Evolutionary conservation across 495 filamentous ascomycete genomes (phyloP).

Genomic region (Aspergillus conjunctus): DNA sequence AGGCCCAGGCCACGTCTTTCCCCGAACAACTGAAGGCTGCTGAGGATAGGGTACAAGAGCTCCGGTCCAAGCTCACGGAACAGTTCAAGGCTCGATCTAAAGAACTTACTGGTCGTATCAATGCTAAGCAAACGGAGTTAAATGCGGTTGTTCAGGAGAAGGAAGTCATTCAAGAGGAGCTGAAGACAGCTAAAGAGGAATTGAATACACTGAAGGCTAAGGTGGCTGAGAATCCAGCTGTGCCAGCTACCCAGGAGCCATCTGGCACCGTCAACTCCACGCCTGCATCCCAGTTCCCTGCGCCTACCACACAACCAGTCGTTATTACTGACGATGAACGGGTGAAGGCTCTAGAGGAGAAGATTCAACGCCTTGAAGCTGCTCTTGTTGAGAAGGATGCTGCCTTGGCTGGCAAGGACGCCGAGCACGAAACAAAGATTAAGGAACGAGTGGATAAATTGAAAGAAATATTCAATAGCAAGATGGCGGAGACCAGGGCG

Average conservation of each 20-base stretch:
- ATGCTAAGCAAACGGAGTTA: constrained; percentile 49
- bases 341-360: constrained; percentile 47
- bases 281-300: constrained; percentile 44
- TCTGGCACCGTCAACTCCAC: constrained; percentile 35
- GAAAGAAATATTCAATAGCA: constrained; percentile 69
- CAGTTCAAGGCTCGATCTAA: constrained; percentile 64
- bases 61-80: constrained; percentile 55
- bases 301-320: constrained; percentile 27
- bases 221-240: constrained; percentile 33
- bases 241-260: constrained; percentile 28
- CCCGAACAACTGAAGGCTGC: constrained; percentile 53
- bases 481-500: constrained; percentile 62
- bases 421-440: constrained; percentile 57
- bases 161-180: constrained; percentile 48
- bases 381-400: constrained; percentile 51
- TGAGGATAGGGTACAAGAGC: constrained; percentile 50
- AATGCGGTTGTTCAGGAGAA: constrained; percentile 53
- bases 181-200: constrained; percentile 49
- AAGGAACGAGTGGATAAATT: constrained; percentile 70
- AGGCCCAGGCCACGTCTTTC: constrained; percentile 51
- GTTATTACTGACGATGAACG: constrained; percentile 37
- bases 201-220: constrained; percentile 43
- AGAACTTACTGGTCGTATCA: constrained; percentile 51
- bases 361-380: constrained; percentile 52
- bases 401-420: constrained; percentile 39